Conservation (phyloP, 305 asterid genomes). For the Fraxinus ornus region DNA sequence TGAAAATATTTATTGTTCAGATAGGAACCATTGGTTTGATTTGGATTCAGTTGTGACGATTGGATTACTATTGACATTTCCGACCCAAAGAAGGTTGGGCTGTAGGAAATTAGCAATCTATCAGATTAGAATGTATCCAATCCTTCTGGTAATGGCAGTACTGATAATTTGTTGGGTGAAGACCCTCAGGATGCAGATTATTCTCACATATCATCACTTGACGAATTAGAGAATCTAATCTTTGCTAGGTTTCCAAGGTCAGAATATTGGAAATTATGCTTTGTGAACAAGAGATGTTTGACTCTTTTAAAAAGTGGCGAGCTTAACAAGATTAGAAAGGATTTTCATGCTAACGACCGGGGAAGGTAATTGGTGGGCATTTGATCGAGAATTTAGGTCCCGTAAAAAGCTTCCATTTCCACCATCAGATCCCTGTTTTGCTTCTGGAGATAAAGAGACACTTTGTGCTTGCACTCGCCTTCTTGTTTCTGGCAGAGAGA, state of each 20-base stretch:
- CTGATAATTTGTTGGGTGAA: constrained; percentile 25
- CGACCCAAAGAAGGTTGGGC: constrained; percentile 25
- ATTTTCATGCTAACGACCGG: constrained; percentile 68
- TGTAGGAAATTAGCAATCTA: constrained; percentile 9
- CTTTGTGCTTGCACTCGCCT: constrained; percentile 67
- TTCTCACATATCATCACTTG: constrained; percentile 36
- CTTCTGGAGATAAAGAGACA: constrained; percentile 65
- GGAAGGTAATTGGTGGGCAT: constrained; percentile 60
- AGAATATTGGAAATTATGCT: constrained; percentile 57
- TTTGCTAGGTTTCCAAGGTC: constrained; percentile 65
- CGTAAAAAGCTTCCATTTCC: constrained; percentile 54
- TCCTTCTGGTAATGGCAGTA: background rate
- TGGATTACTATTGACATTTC: constrained; percentile 20
- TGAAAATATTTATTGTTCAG: background rate
- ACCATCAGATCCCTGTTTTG: constrained; percentile 62
- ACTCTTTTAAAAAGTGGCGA: constrained; percentile 53
- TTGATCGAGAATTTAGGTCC: constrained; percentile 50
- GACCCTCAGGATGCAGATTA: constrained; percentile 90
- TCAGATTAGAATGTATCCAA: constrained; percentile 4
- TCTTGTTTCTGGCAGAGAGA: constrained; percentile 66
- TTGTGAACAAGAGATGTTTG: constrained; percentile 53
- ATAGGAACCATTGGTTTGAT: constrained; percentile 4
- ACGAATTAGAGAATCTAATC: constrained; percentile 53
- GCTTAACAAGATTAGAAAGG: constrained; percentile 51
- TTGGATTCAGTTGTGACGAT: constrained; percentile 25